Percentiles rank a stretch among this genome's conserved stretches.
These are phyloP conservation scores for Calonectria hongkongensis DNA, from an alignment of 2,329 filamentous ascomycete genomes.

Conservation along the genomic window DNA sequence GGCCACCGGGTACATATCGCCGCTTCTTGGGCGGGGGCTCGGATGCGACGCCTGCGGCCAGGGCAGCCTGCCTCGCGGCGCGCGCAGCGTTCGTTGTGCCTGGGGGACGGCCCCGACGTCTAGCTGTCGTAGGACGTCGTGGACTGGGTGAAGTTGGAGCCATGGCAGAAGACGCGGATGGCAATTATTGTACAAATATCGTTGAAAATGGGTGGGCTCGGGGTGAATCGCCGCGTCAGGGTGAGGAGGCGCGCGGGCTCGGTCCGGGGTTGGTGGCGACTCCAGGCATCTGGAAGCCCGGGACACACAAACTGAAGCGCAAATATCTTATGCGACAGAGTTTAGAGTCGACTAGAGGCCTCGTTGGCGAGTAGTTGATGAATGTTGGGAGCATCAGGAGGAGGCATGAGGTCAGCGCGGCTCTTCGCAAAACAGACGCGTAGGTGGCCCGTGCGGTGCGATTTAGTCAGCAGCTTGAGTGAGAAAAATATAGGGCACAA, in stretches of 20 bases:
- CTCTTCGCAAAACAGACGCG: slow-evolving; percentile 59
- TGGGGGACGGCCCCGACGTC: slow-evolving; percentile 69
- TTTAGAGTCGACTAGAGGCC: slow-evolving; percentile 46
- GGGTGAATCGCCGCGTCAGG: slow-evolving; percentile 53
- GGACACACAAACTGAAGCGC: slow-evolving; percentile 39
- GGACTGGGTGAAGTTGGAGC: slow-evolving; percentile 62
- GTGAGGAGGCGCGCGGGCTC: slow-evolving; percentile 57
- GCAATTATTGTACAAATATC: slow-evolving; percentile 41
- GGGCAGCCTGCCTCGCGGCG: slow-evolving; percentile 61
- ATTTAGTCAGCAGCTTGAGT: slow-evolving; percentile 38
- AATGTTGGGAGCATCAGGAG: slow-evolving; percentile 54
- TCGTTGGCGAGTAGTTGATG: slow-evolving; percentile 55
- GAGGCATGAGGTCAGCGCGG: slow-evolving; percentile 61
- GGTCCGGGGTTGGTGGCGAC: slow-evolving; percentile 55
- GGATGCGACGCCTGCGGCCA: slow-evolving; percentile 60
- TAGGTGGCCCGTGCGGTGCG: slow-evolving; percentile 10
- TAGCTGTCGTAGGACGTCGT: slow-evolving; percentile 64
- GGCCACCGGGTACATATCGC: slow-evolving; percentile 89
- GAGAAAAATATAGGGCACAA: slow-evolving; percentile 17
- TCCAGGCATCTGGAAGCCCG: slow-evolving; percentile 54
- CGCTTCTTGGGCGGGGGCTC: slow-evolving; percentile 82
- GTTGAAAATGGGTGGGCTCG: slow-evolving; percentile 38
- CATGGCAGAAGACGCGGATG: slow-evolving; percentile 51
- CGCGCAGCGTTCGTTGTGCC: slow-evolving; percentile 65
- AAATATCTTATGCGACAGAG: slow-evolving; percentile 40